Evolutionary conservation across 106 monocot genomes (phyloP).

Genomic region (Platanthera guangdongensis): DNA sequence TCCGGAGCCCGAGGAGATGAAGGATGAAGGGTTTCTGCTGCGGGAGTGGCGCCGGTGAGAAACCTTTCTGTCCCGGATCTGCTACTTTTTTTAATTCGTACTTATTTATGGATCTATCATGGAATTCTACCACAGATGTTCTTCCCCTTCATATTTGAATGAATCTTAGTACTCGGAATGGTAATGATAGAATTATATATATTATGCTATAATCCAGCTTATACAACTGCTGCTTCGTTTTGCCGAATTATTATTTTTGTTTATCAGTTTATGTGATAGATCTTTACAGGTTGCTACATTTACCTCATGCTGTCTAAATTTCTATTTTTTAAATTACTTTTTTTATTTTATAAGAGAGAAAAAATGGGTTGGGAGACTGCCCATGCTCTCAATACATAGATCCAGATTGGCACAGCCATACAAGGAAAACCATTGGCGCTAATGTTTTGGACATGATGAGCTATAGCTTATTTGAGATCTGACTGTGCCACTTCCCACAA

Average conservation of each 20-base stretch:
- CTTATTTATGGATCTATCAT: neutral
- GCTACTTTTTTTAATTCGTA: neutral
- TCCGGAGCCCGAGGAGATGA: conserved; percentile 8
- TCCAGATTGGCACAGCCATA: no score
- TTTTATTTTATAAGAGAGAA: no score
- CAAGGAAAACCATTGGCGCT: no score
- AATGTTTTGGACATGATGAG: no score
- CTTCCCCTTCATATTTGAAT: neutral
- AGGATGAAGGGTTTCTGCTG: conserved; percentile 12
- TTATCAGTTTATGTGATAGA: neutral
- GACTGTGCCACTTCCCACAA: no score
- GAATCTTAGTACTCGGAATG: neutral
- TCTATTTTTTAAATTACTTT: no score
- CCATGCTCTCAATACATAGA: no score
- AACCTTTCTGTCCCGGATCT: conserved; percentile 1
- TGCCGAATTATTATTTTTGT: neutral
- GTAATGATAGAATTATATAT: neutral
- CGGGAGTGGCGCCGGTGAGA: conserved; percentile 14
- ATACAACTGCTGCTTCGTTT: neutral
- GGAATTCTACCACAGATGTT: neutral
- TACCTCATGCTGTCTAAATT: neutral
- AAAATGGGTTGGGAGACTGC: no score
- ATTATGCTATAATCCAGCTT: neutral
- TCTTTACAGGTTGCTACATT: neutral
- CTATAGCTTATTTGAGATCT: no score